These are phyloP conservation scores for Helianthus tuberosus DNA, from an alignment of 129 eudicot genomes.

Conservation along the genomic window DNA sequence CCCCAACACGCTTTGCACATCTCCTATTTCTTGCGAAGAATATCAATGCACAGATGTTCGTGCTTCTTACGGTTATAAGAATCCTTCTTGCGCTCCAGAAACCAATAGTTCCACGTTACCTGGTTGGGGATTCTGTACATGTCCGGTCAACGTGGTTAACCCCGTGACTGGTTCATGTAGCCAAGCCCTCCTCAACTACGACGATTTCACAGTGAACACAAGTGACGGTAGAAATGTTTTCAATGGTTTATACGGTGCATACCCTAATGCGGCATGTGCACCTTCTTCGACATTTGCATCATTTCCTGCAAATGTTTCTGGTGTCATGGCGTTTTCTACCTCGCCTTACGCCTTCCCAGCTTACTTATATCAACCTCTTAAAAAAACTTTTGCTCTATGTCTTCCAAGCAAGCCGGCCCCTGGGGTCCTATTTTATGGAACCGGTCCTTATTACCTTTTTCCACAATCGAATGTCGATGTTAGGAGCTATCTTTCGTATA, in stretches of 20 bases:
- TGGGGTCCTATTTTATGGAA: constrained; percentile 50
- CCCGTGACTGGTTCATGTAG: constrained; percentile 16
- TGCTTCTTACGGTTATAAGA: constrained; percentile 14
- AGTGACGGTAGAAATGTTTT: constrained; percentile 22
- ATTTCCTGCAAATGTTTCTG: constrained; percentile 39
- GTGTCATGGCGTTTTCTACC: constrained; percentile 48
- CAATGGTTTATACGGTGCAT: constrained; percentile 27
- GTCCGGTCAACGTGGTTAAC: constrained; percentile 28
- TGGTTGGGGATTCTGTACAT: constrained; percentile 22
- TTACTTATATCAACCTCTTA: constrained; percentile 32
- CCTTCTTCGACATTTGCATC: constrained; percentile 30
- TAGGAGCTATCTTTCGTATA: constrained; percentile 30
- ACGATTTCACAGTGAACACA: constrained; percentile 13
- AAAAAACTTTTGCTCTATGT: constrained; percentile 45
- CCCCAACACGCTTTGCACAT: constrained; percentile 9
- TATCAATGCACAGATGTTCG: constrained; percentile 32
- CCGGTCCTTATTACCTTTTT: constrained; percentile 40
- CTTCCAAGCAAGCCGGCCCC: constrained; percentile 35
- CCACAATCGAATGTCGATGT: constrained; percentile 39
- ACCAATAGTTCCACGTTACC: constrained; percentile 32
- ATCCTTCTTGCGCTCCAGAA: constrained; percentile 21
- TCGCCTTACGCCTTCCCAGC: constrained; percentile 39
- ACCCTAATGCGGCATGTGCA: constrained; percentile 37
- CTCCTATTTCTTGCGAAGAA: constrained; percentile 31
- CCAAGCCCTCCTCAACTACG: constrained; percentile 31